Conservation (phyloP, 768 basidiomycete species). For the Tylopilus balloui region DNA sequence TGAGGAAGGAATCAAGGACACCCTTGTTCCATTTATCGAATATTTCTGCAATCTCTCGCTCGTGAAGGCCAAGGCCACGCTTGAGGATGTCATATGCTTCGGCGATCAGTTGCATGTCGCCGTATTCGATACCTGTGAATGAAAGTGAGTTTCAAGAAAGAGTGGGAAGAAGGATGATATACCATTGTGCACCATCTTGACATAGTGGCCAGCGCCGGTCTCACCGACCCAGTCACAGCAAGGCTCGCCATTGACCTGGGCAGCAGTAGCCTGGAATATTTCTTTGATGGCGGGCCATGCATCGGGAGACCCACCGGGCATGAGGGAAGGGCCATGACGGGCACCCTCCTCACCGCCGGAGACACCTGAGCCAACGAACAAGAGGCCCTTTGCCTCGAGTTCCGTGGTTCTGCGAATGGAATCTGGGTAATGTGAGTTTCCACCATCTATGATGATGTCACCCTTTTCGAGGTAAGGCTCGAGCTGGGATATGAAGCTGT, state of each 20-base stretch:
- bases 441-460: slow-evolving; percentile 99
- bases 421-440: slow-evolving; percentile 99
- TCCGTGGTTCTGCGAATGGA: slow-evolving; percentile 92
- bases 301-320: slow-evolving; percentile 93
- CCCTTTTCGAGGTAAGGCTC: slow-evolving; percentile 87
- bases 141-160: slow-evolving; percentile 4
- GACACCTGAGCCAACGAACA: slow-evolving; percentile 98
- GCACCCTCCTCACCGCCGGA: slow-evolving; percentile 99
- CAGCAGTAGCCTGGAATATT: slow-evolving; percentile 98
- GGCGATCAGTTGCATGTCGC: slow-evolving; percentile 99
- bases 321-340: slow-evolving; percentile 93
- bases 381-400: slow-evolving; percentile 89
- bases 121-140: slow-evolving; percentile 90
- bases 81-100: slow-evolving; percentile 99
- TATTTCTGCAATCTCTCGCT: slow-evolving; percentile 91
- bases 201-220: slow-evolving; percentile 93
- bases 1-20: slow-evolving; percentile 98
- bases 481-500: slow-evolving; percentile 90
- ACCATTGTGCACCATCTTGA: slow-evolving; percentile 99
- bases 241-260: slow-evolving; percentile 90
- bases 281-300: slow-evolving; percentile 98
- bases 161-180: slow-evolving; percentile 20
- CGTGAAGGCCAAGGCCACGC: slow-evolving; percentile 83
- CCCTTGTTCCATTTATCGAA: slow-evolving; percentile 97
- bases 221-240: slow-evolving; percentile 99